Conservation (phyloP, 331 rosid species). For the Rhamnella rubrinervis region DNA sequence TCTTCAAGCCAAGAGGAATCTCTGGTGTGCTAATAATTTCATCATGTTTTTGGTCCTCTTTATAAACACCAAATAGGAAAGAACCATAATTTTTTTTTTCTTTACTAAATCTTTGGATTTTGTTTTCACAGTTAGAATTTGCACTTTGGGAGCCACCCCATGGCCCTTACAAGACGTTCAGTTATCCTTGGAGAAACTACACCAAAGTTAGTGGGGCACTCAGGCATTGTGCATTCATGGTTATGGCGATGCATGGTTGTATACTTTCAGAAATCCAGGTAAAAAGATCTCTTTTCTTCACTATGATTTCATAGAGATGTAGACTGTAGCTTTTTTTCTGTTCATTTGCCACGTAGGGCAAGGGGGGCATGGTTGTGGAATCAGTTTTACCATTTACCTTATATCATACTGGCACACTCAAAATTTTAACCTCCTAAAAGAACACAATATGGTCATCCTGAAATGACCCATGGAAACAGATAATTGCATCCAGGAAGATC, state of each 20-base stretch:
- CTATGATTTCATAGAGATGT: constrained; percentile 7
- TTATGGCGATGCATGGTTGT: constrained; percentile 91
- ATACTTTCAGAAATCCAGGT: constrained; percentile 89
- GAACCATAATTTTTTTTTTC: constrained; percentile 4
- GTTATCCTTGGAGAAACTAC: constrained; percentile 75
- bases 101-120: background rate
- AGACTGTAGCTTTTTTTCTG: background rate
- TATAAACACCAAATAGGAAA: constrained; percentile 3
- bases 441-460: too few relatives aligned
- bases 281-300: background rate
- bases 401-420: too few relatives aligned
- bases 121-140: constrained; percentile 54
- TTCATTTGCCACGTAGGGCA: background rate
- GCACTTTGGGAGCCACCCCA: constrained; percentile 92
- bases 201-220: constrained; percentile 67
- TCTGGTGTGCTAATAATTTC: constrained; percentile 48
- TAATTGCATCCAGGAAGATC: too few relatives aligned
- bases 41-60: constrained; percentile 8
- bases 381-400: too few relatives aligned
- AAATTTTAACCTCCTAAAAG: too few relatives aligned
- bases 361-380: too few relatives aligned
- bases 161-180: constrained; percentile 60
- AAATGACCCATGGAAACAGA: too few relatives aligned
- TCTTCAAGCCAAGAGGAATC: constrained; percentile 74
- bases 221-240: constrained; percentile 83